Conservation (phyloP, 23 red algal genomes). For the Cyanidioschyzon merolae region DNA sequence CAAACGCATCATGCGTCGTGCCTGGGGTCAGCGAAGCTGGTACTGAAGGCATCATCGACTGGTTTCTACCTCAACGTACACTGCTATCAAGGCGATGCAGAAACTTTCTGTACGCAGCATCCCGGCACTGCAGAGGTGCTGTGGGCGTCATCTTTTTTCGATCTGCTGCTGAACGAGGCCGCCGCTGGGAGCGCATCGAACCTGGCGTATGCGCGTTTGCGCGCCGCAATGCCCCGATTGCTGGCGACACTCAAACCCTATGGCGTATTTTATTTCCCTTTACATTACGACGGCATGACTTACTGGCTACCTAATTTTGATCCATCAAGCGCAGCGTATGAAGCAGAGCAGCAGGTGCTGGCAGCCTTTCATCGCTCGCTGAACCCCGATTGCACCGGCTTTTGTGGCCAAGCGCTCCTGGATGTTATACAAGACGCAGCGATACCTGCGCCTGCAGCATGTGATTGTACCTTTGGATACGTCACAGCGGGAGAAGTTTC, state of each 20-base stretch:
- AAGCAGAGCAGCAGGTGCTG: background rate
- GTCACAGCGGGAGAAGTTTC: background rate
- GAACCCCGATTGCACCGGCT: background rate
- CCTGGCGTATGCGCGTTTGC: background rate
- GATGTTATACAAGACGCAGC: background rate
- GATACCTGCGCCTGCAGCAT: background rate
- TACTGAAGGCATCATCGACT: background rate
- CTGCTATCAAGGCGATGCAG: background rate
- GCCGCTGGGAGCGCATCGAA: background rate
- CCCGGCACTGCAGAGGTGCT: background rate
- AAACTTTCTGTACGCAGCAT: background rate
- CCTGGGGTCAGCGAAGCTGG: background rate
- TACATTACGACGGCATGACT: constrained; percentile 22
- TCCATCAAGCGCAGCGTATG: background rate
- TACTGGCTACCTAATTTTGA: background rate
- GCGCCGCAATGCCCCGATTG: background rate
- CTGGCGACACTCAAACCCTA: background rate
- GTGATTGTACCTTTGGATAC: background rate
- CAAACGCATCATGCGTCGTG: background rate
- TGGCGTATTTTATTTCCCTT: constrained; percentile 28
- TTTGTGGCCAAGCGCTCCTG: background rate
- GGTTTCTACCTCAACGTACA: background rate
- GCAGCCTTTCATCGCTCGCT: background rate
- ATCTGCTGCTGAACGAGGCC: background rate
- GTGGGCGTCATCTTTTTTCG: constrained; percentile 13